Evolutionary conservation across 2,329 filamentous ascomycete species (phyloP), one percentile per base, ranked within the genome.

Genomic region (Cladorrhinum sp.): DNA sequence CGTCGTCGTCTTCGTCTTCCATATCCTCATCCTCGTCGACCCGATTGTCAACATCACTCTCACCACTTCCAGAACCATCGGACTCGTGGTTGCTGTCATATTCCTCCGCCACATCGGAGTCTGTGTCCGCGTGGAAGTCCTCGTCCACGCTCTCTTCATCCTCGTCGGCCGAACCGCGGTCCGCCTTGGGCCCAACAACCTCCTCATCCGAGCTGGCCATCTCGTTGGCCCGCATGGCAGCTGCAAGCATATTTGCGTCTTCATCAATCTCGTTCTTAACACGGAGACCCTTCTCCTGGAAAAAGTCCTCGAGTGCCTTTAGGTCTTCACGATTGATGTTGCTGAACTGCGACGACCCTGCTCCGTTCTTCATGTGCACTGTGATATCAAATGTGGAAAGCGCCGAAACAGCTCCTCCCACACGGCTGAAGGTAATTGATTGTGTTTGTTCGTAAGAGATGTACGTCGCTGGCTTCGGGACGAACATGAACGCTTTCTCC

Each of bases 261-360:
- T 97, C 95, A 64, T 96, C 89, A 79, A 99, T 97, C 78, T 99
- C 95, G 75, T 99, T 99, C 87, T 97, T 98, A 60, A 96, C 93
- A 58, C 93, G 91, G 71, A 99, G 84, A 63, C 89, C 90, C 82
- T 98, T 98, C 68, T 92, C 85, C 77, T 96, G 95, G 85, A 99
- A 97, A 79, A 99, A 99, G 67, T 89, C 88, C 75, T 99, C 95
- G n/a, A 99, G 85, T 6, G 91, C 91, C 77, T 95, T 91, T 76
- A 98, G 91, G 74, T 99, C 95, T 79, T 99, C 95, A 68, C 93
- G 90, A 74, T 97, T 99, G 75, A 99, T 99, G 80, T 99, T 99
- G 78, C 92, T 96, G 79, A 99, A 99, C 71, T 97, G 93, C 69
- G 93, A 92, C 71, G 96, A 92, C 60, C 90, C 90, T 56, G 85